Percentiles rank a stretch among this genome's conserved stretches.
Evolutionary conservation across 768 basidiomycete species (phyloP).

Genomic region (Clitopilus hobsonii): DNA sequence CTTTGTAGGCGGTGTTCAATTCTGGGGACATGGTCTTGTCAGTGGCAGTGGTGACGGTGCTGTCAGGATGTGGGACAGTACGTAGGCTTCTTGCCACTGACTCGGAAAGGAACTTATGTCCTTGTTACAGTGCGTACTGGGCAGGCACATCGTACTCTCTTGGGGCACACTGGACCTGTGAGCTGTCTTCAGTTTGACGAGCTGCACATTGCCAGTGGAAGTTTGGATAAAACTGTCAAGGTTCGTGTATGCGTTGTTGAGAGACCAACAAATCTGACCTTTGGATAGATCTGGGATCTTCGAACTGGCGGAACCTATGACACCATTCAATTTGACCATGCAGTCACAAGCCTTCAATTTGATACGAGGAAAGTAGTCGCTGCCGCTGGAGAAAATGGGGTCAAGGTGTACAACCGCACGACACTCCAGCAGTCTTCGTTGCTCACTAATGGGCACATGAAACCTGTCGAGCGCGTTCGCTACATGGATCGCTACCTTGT

Average conservation of each 20-base stretch:
- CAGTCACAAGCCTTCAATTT: slow-evolving; percentile 89
- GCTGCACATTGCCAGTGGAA: slow-evolving; percentile 86
- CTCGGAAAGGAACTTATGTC: neutral
- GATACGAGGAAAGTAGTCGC: slow-evolving; percentile 92
- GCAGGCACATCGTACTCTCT: slow-evolving; percentile 87
- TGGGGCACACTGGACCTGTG: slow-evolving; percentile 91
- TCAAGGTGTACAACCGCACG: slow-evolving; percentile 96
- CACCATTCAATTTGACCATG: slow-evolving; percentile 85
- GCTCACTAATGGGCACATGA: slow-evolving; percentile 88
- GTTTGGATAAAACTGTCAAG: slow-evolving; percentile 88
- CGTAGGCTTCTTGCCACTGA: slow-evolving; percentile 29
- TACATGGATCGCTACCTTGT: slow-evolving; percentile 97
- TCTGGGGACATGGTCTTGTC: slow-evolving; percentile 97
- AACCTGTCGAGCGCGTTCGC: slow-evolving; percentile 80
- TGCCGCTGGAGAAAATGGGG: slow-evolving; percentile 88
- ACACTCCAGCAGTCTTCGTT: slow-evolving; percentile 84
- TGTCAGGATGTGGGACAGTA: slow-evolving; percentile 99
- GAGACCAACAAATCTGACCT: slow-evolving; percentile 4
- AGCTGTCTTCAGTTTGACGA: slow-evolving; percentile 97
- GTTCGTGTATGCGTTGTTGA: slow-evolving; percentile 37
- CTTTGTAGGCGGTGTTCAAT: slow-evolving; percentile 96
- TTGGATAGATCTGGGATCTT: slow-evolving; percentile 90
- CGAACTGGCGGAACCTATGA: slow-evolving; percentile 86
- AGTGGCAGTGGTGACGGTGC: slow-evolving; percentile 97
- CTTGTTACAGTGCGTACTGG: slow-evolving; percentile 83